phyloP scores from a whole-genome alignment of 331 rosid genomes.

The Spiraea crenata region DNA sequence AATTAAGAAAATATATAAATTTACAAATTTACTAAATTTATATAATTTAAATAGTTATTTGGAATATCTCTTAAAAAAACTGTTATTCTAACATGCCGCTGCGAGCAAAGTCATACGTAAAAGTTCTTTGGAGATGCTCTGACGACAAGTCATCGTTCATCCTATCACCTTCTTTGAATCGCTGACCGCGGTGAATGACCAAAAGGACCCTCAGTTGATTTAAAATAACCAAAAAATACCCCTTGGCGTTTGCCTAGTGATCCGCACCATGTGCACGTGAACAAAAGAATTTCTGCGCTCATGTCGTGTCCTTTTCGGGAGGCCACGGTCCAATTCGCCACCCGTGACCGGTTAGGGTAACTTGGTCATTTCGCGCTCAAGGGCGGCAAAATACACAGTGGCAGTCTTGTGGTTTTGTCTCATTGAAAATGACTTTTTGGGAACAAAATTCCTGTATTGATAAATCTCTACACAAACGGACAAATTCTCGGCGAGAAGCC shows the following conservation, averaged over 20 bases:
- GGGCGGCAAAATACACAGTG: conserved; percentile 38
- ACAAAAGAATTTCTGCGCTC: conserved; percentile 36
- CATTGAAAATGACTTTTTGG: conserved; percentile 23
- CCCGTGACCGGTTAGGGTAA: conserved; percentile 46
- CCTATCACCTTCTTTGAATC: conserved; percentile 6
- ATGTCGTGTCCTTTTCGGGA: conserved; percentile 53
- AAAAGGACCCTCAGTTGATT: neutral
- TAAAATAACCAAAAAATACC: conserved; percentile 5
- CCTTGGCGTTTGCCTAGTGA: conserved; percentile 2
- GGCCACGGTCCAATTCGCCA: conserved; percentile 34
- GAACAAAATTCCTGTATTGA: conserved; percentile 20
- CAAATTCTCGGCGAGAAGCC: conserved; percentile 44
- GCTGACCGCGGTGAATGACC: neutral
- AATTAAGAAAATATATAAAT: no score
- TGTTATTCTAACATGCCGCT: no score
- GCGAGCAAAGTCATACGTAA: no score
- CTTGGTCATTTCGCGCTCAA: conserved; percentile 20
- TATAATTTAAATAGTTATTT: no score
- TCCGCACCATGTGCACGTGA: conserved; percentile 40
- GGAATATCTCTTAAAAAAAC: no score
- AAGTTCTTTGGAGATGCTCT: neutral
- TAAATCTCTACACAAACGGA: conserved; percentile 46
- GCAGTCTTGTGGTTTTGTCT: conserved; percentile 30
- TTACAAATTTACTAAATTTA: no score
- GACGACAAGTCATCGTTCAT: neutral